Percentiles rank a stretch among this genome's conserved stretches.
Conservation (phyloP, 75 land plant genomes). For the Pinus albicaulis region DNA sequence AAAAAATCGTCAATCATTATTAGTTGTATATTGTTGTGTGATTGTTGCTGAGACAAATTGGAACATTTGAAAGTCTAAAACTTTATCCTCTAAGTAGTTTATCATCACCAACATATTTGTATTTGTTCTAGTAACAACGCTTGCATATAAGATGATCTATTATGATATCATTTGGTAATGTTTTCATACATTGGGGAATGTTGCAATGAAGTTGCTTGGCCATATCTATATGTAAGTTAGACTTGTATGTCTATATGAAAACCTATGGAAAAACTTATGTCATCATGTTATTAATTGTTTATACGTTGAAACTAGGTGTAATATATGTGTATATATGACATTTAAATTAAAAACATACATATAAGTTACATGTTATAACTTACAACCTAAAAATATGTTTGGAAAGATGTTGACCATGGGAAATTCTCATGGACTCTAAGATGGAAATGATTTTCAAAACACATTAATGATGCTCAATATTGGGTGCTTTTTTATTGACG, state of each 20-base stretch:
- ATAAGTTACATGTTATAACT: no score
- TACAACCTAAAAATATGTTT: no score
- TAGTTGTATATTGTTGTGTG: no score
- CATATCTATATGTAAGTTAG: not conserved
- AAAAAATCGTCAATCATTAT: no score
- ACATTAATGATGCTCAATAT: no score
- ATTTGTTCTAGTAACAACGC: not conserved
- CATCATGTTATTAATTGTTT: slow-evolving; percentile 3
- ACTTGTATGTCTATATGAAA: slow-evolving; percentile 1
- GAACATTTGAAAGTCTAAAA: slow-evolving; percentile 54
- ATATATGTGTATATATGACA: no score
- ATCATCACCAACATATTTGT: not conserved
- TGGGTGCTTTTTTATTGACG: no score
- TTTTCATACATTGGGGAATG: not conserved
- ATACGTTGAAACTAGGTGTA: no score
- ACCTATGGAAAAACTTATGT: not conserved
- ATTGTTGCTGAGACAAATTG: slow-evolving; percentile 45
- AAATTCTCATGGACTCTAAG: no score
- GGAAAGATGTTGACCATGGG: no score
- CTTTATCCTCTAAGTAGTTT: slow-evolving; percentile 32
- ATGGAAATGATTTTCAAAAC: no score
- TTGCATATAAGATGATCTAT: not conserved
- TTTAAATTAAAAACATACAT: no score
- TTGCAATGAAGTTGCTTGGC: not conserved
- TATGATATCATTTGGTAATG: not conserved